Base-by-base conservation (phyloP, 805 yeast genomes). In the Cyberlindnera maritima region DNA sequence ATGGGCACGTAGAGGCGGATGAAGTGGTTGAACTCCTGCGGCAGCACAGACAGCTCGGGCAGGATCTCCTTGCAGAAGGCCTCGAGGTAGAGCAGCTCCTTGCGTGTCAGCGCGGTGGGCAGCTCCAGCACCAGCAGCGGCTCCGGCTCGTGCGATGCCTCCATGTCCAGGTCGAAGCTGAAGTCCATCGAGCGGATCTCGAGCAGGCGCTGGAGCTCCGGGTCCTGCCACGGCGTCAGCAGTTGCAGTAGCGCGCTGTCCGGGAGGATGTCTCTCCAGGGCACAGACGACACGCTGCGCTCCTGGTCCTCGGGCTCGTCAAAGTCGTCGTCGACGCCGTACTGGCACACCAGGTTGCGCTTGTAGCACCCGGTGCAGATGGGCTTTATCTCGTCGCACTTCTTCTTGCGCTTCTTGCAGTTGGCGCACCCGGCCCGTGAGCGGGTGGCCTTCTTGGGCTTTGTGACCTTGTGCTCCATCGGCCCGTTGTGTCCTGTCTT, bases 361-460 rank as follows among this genome's bases (percentile, higher is more conserved):
- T 61, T 64, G 31, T 48, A 35, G 44, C 81, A 76, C n/a, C 66
- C 56, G 1, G 75, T 70, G 55, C 81, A 76, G 3, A 66, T 60
- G 1, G 81, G 81, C 46, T 66, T 68, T 9, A 53, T 56, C 54
- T 76, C 76, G 57, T 76, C 79, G 59, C 81, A 76, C 46, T 75
- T 75, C 57, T 75, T 76, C 64, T 74, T 76, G 53, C 71, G 63
- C 49, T 60, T 62, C 41, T 74, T 63, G 53, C 80, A 75, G 43
- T 60, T 61, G 7, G 59, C 38, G 46, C 77, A 74, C 0, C 77
- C 77, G 18, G 52, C 47, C 37, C 65, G 64, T 0, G 75, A 71
- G 11, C 74, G 36, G 1, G 43, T 46, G 49, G 19, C 67, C 46
- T 41, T 47, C 44, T 25, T 41, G 12, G 35, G 39, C 35, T 41